phyloP scores from a whole-genome alignment of 495 filamentous ascomycete species.

The Lasiosphaeris hirsuta region DNA sequence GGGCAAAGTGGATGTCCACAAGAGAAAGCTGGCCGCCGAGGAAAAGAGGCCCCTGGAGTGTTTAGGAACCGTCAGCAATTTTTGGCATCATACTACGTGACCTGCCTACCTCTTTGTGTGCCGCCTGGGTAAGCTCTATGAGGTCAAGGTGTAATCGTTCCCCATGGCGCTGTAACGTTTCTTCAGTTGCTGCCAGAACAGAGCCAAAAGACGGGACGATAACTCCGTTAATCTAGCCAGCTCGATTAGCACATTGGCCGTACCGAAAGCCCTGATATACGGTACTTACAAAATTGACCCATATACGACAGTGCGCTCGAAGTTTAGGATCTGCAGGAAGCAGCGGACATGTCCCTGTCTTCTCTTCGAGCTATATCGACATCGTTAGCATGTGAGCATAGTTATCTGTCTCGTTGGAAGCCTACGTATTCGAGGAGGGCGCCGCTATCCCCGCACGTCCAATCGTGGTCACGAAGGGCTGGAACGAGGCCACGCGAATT shows the following conservation, averaged over 20 bases:
- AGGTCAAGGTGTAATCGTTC: slow-evolving; percentile 69
- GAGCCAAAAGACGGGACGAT: slow-evolving; percentile 81
- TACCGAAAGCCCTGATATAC: background rate
- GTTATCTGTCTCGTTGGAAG: background rate
- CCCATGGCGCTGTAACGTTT: slow-evolving; percentile 57
- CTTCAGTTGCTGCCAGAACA: slow-evolving; percentile 68
- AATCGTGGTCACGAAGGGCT: slow-evolving; percentile 76
- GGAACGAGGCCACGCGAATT: slow-evolving; percentile 89
- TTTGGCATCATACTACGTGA: background rate
- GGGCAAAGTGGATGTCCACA: slow-evolving; percentile 85
- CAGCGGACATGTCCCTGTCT: slow-evolving; percentile 57
- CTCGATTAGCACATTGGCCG: slow-evolving; percentile 12
- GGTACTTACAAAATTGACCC: slow-evolving; percentile 76
- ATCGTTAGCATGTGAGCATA: background rate
- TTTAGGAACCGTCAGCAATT: slow-evolving; percentile 34
- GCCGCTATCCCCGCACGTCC: slow-evolving; percentile 83
- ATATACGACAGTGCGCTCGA: slow-evolving; percentile 76
- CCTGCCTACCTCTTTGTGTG: slow-evolving; percentile 36
- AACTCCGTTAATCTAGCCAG: slow-evolving; percentile 68
- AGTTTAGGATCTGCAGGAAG: slow-evolving; percentile 66
- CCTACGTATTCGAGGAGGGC: slow-evolving; percentile 86
- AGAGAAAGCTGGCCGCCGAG: slow-evolving; percentile 67
- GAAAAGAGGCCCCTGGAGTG: slow-evolving; percentile 70
- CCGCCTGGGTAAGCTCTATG: slow-evolving; percentile 66
- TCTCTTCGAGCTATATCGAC: slow-evolving; percentile 67